Conservation (phyloP, 441 rosid species). For the Mallotus japonicus region DNA sequence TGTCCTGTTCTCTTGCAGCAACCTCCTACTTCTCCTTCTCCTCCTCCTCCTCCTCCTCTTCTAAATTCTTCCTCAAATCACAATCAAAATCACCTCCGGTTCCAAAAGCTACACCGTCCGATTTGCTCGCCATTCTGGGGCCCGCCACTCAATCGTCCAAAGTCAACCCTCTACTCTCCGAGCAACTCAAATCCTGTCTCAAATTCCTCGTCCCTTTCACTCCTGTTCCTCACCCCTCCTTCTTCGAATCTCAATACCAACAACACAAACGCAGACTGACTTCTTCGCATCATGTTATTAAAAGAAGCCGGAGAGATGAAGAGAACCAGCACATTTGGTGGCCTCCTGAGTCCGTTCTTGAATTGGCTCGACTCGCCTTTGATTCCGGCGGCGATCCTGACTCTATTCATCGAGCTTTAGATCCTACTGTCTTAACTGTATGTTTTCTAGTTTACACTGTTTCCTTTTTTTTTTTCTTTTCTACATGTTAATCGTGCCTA, state of each 20-base stretch:
- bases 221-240: conserved; percentile 13
- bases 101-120: conserved; percentile 67
- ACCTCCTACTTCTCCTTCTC: no score
- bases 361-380: conserved; percentile 75
- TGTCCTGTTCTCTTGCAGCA: conserved; percentile 53
- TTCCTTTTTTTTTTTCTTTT: not conserved
- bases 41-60: no score
- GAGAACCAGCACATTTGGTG: conserved; percentile 75
- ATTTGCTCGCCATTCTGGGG: conserved; percentile 63
- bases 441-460: conserved; percentile 8
- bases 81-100: conserved; percentile 21
- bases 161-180: conserved; percentile 51
- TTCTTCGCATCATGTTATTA: not conserved
- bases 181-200: conserved; percentile 59
- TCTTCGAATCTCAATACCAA: not conserved
- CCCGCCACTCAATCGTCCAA: conserved; percentile 42
- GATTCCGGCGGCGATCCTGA: conserved; percentile 78
- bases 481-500: not conserved
- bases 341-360: conserved; percentile 77
- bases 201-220: conserved; percentile 69
- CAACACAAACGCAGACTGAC: conserved; percentile 27
- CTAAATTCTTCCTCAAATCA: conserved; percentile 23
- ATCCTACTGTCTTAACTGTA: conserved; percentile 62
- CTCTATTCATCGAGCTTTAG: conserved; percentile 56
- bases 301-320: conserved; percentile 23